Conservation (phyloP, 1,284 basidiomycete genomes). For the Moesziomyces aphidis region DNA sequence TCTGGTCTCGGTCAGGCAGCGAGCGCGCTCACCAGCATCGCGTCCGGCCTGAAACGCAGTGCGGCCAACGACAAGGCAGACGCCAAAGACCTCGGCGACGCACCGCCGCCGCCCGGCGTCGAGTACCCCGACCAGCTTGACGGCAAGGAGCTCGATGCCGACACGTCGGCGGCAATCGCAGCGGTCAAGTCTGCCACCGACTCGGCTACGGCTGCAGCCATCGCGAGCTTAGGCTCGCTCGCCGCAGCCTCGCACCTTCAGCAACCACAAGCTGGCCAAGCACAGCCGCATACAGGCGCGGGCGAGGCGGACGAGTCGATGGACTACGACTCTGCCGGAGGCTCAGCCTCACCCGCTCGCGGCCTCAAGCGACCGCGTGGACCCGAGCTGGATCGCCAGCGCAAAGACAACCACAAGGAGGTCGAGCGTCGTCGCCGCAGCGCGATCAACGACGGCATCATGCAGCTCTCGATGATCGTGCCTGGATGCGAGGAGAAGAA, state of each 20-base stretch:
- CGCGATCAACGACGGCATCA: constrained; percentile 96
- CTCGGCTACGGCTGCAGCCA: constrained; percentile 56
- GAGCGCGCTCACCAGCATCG: constrained; percentile 58
- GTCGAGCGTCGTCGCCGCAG: constrained; percentile 92
- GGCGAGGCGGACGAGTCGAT: constrained; percentile 14
- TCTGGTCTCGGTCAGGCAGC: constrained; percentile 55
- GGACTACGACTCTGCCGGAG: constrained; percentile 16
- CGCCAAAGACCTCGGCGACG: constrained; percentile 23
- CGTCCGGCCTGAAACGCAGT: constrained; percentile 56
- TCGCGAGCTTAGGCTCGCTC: constrained; percentile 57
- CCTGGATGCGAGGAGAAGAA: constrained; percentile 82
- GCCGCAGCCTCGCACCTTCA: constrained; percentile 37
- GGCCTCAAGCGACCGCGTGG: constrained; percentile 44
- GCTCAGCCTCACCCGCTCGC: constrained; percentile 11
- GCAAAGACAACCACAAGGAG: constrained; percentile 76
- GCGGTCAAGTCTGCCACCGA: constrained; percentile 45
- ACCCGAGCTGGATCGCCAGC: constrained; percentile 58
- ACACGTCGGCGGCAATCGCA: constrained; percentile 22
- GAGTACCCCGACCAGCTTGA: constrained; percentile 21
- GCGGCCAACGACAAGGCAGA: constrained; percentile 10
- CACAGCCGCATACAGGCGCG: constrained; percentile 8
- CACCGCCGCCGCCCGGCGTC: constrained; percentile 40
- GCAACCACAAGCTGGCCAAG: constrained; percentile 15
- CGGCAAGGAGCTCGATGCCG: constrained; percentile 19
- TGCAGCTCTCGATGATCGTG: constrained; percentile 86